These are phyloP conservation scores for Fusarium paranaense DNA, from an alignment of 2,329 filamentous ascomycete genomes.

Conservation along the genomic window DNA sequence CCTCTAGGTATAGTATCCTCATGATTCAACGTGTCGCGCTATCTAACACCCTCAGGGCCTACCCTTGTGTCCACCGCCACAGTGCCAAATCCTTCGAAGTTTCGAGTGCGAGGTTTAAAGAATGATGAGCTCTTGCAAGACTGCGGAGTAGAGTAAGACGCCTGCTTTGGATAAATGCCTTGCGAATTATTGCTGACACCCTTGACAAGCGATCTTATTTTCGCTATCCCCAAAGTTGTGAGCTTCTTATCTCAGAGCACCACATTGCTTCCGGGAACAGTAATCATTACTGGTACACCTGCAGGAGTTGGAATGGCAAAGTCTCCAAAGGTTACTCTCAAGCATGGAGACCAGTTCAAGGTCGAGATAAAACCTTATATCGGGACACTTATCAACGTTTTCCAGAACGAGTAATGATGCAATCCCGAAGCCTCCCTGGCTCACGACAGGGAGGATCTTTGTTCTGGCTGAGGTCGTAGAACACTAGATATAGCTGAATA, in stretches of 20 bases:
- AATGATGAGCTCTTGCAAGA: conserved; percentile 66
- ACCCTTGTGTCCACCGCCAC: conserved; percentile 58
- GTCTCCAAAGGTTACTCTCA: conserved; percentile 52
- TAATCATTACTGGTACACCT: conserved; percentile 59
- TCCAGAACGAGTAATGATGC: conserved; percentile 26
- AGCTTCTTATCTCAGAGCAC: conserved; percentile 58
- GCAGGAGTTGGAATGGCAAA: conserved; percentile 55
- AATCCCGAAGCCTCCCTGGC: neutral
- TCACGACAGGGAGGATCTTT: neutral
- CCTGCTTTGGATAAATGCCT: neutral
- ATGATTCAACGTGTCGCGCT: neutral
- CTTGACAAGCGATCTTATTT: conserved; percentile 66
- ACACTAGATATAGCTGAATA: neutral
- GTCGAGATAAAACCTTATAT: conserved; percentile 58
- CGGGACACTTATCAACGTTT: conserved; percentile 54
- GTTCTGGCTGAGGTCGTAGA: neutral
- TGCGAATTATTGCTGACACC: conserved; percentile 11
- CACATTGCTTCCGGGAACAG: conserved; percentile 54
- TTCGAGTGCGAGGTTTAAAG: conserved; percentile 58
- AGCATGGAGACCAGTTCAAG: conserved; percentile 55
- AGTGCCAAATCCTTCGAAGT: conserved; percentile 55
- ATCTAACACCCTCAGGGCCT: conserved; percentile 51
- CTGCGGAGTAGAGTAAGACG: conserved; percentile 46
- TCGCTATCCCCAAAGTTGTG: conserved; percentile 56
- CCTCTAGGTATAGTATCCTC: conserved; percentile 52